Evolutionary conservation across 139 green algal genomes (phyloP), one percentile per base, ranked within the genome.

Genomic region (Microglena sp.): DNA sequence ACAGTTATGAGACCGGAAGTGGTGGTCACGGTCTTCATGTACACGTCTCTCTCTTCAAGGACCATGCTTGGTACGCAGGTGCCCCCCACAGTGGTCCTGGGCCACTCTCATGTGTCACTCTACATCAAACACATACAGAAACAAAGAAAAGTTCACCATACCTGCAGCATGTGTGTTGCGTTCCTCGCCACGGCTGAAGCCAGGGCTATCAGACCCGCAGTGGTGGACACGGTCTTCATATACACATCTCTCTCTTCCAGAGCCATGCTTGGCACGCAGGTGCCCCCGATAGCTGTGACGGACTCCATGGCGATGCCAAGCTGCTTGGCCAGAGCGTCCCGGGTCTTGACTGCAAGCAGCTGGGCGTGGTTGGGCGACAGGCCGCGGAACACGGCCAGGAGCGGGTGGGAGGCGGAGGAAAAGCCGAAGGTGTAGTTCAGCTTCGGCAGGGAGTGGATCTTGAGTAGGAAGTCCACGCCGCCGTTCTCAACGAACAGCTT

Each of bases 381-480:
- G 1, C 76, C 60, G 6, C 90, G 79, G 45, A 96, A 86, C 27
- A 86, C 77, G 0, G 82, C 79, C 53, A 96, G 82, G 61, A 96
- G 76, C 36, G 83, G 74, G 62, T 96, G 84, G 4, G 74, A 80
- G 15, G 83, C 68, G 7, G 81, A 83, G 26, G 82, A 87, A 50
- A 82, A 86, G 46, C 78, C 85, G 64, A 96, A 96, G 6, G 73
- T 76, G 60, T 76, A 80, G 36, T 68, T 64, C 31, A 96, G 82
- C 32, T 61, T 68, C 1, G 87, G 91, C 66, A 96, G 84, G 36
- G 66, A 65, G 73, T 95, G 89, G 18, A 97, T 66, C 50, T 74
- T 68, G 18, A 92, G 77, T 62, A 95, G 75, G 32, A 89, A 68
- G 5, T 90, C 79, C 5, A 92, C 60, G 2, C 91, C 87, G 26